Base-by-base conservation (phyloP, 352 stramenopile genomes). In the Aphanomyces invadans region DNA sequence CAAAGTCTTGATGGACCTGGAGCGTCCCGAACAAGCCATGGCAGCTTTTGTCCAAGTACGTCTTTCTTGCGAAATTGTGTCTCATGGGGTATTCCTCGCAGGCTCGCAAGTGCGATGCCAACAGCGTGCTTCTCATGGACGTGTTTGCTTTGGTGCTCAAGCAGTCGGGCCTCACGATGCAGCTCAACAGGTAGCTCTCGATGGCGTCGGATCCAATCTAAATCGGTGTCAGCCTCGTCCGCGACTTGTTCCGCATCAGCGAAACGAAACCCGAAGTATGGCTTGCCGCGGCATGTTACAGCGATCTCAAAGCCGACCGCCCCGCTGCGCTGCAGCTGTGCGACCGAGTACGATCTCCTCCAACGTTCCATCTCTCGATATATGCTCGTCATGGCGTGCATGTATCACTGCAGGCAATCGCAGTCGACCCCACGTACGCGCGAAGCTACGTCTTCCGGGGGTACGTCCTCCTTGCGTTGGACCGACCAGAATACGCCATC, bases 201-300 rank as follows among this genome's bases (percentile, higher is more conserved):
- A 17, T 21, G 7, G 10, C 7, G n/a, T 38, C 4, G 21, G 5
- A 25, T 10, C 17, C 2, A 1, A 56, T 19, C 12, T 11, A n/a
- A 32, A 36, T 38, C 15, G 21, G 29, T 17, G 9, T 23, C 38
- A 66, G 60, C 29, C 71, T 93, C 32, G 81, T 91, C 12, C 79
- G 85, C 5, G 77, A 89, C 52, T 64, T 91, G 2, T 88, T 93
- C 46, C 73, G 76, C 15, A 82, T 83, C 17, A 91, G 73, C 42
- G 76, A 79, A 10, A 48, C 69, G 4, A 74, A 82, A 25, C 71
- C 75, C 9, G 76, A 88, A 46, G 74, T 76, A 3, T 93, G 85
- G 82, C 77, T 93, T 42, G 85, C 85, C 39, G 85, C 82, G 5
- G 79, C 80, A 25, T 90, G 83, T 55, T 87, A 87, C 54, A 86